Evolutionary conservation across 1,284 basidiomycete species (phyloP), one percentile per base, ranked within the genome.

Genomic region (Spongispora temasekensis): DNA sequence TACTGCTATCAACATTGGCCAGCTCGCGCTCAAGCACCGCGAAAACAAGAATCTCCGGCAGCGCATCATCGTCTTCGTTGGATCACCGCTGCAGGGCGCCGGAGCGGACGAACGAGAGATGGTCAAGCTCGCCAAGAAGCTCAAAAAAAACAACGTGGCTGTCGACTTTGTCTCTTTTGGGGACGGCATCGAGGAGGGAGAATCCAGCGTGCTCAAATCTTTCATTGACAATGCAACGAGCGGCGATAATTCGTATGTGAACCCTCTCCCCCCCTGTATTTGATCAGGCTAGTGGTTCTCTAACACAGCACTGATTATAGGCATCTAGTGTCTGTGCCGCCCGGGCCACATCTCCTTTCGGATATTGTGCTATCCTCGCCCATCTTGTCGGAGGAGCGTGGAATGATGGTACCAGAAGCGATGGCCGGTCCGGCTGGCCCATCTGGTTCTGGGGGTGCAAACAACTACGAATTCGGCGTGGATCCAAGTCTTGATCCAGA

Each of bases 81-180:
- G 89, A 25, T 96, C 94, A 7, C 97, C 97, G 1, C 76, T 95
- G 15, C 83, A 85, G 32, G 86, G 83, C n/a, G 71, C 79, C 25
- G 85, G 82, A 9, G 82, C 85, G 8, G 87, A 92, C 63, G 89
- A 93, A 71, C 88, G 90, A 68, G 83, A 82, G 61, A 87, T 97
- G 82, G 80, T 93, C 67, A 89, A 88, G 75, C 85, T 99, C 19
- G 97, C 95, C 25, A 98, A 97, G 82, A 97, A 95, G 76, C 83
- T 99, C 67, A 97, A 98, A 83, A 99, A 99, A 89, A 99, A 98
- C 78, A 99, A 98, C 70, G 95, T 99, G 44, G 93, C 95, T 1
- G 86, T 99, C 15, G 97, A 99, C 77, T 83, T 99, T 60, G 81
- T 98, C 42, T 88, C 86, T 19, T 98, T 89, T 67, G 87, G 90